Evolutionary conservation across 2,329 filamentous ascomycete species (phyloP), one percentile per base, ranked within the genome.

Genomic region (Scedosporium minutisporum): DNA sequence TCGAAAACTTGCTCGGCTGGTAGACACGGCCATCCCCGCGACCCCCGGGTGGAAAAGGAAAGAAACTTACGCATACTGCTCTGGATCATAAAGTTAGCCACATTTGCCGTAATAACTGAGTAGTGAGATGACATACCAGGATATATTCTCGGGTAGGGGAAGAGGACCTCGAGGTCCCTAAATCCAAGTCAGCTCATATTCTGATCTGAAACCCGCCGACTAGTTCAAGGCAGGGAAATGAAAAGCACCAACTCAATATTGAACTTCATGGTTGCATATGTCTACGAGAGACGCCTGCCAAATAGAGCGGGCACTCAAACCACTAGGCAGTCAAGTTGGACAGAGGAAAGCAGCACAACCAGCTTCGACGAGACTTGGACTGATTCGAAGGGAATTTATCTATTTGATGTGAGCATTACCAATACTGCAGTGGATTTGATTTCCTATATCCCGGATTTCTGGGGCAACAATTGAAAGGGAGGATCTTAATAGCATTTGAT

Each of bases 91-190:
- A 70, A 80, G 79, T 79, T 74, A 81, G 81, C 67, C 84, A 84
- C 69, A 84, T 84, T 68, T 78, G 77, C 44, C 81, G 82, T 62
- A 84, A 84, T 21, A 82, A 81, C 67, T 84, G 84, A 66, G 84
- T 75, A 60, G 84, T 76, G 58, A 80, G 18, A 44, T 42, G 7
- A 27, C 48, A 23, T 71, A 80, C 80, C 80, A 74, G 81, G 81
- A 67, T 85, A 85, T 69, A 85, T 85, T 69, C 79, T 77, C 41
- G 82, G 82, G 62, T 85, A 85, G 21, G 82, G 82, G 67, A 85
- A 85, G 67, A 85, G 76, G 60, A 85, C 76, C 57, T 81, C 80
- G 23, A 85, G 72, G 63, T 84, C 81, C 69, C 82, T 85, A 62
- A 5, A 27, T n/a, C 58, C 48, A 62, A 29, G 58, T 55, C 23